Percentiles rank a stretch among this genome's conserved stretches.
Evolutionary conservation across 1,284 basidiomycete species (phyloP).

Genomic region (Singerocomus inundabilis): DNA sequence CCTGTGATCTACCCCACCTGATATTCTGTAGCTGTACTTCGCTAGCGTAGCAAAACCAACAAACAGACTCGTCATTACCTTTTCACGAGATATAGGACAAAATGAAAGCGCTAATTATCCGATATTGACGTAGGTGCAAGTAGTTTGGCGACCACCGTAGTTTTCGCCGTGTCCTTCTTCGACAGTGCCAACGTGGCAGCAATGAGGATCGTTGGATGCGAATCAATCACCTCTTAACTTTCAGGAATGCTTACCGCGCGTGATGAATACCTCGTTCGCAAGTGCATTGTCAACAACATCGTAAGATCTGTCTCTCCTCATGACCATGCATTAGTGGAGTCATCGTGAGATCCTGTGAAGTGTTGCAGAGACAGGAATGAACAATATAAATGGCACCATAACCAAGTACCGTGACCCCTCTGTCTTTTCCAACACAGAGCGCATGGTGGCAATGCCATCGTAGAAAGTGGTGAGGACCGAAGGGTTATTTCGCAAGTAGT

Average conservation of each 20-base stretch:
- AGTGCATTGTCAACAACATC: constrained; percentile 86
- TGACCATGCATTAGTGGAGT: constrained; percentile 46
- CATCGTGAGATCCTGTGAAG: constrained; percentile 28
- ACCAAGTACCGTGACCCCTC: constrained; percentile 81
- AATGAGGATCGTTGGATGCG: constrained; percentile 85
- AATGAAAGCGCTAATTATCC: constrained; percentile 1
- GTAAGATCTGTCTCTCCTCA: constrained; percentile 74
- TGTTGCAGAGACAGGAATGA: constrained; percentile 71
- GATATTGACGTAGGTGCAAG: constrained; percentile 1
- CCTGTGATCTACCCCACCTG: too few relatives aligned
- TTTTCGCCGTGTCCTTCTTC: constrained; percentile 92
- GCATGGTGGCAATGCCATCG: constrained; percentile 78
- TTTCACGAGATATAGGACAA: too few relatives aligned
- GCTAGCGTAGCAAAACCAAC: too few relatives aligned
- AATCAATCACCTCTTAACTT: constrained; percentile 81
- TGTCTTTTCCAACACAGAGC: constrained; percentile 78
- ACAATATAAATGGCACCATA: constrained; percentile 85
- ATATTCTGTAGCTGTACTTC: too few relatives aligned
- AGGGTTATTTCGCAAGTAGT: constrained; percentile 72
- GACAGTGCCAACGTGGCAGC: constrained; percentile 75
- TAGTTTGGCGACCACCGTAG: constrained; percentile 74
- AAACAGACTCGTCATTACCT: too few relatives aligned
- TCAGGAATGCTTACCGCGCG: constrained; percentile 79
- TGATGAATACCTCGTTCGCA: constrained; percentile 77
- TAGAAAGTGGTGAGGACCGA: constrained; percentile 74